phyloP scores from a whole-genome alignment of 2,329 filamentous ascomycete genomes.

The Endoconidiophora polonica region DNA sequence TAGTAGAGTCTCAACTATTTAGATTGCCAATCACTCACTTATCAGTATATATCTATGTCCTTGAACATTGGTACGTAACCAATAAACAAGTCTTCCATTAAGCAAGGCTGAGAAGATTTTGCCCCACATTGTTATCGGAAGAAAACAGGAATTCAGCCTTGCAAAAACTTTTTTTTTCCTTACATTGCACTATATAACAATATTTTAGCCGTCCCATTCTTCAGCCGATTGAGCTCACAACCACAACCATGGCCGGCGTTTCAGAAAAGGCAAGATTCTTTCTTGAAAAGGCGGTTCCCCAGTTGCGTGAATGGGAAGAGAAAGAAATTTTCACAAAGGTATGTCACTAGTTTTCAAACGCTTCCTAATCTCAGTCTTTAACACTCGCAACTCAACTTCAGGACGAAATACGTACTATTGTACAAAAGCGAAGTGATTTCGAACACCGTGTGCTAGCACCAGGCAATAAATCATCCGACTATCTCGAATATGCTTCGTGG shows the following conservation, averaged over 20 bases:
- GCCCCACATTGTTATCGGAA: slow-evolving; percentile 10
- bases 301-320: slow-evolving; percentile 79
- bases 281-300: slow-evolving; percentile 79
- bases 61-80: no score
- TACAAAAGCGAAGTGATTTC: slow-evolving; percentile 79
- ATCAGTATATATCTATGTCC: no score
- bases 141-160: no score
- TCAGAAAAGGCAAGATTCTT: slow-evolving; percentile 92
- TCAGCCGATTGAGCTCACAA: neutral
- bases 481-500: slow-evolving; percentile 65
- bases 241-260: slow-evolving; percentile 52
- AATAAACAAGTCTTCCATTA: neutral
- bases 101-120: slow-evolving; percentile 13
- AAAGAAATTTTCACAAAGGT: slow-evolving; percentile 82
- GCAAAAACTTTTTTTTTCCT: slow-evolving; percentile 9
- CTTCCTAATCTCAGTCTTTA: slow-evolving; percentile 3
- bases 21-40: no score
- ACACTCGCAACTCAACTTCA: slow-evolving; percentile 21
- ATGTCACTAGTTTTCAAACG: slow-evolving; percentile 15
- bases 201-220: slow-evolving; percentile 7
- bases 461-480: slow-evolving; percentile 60
- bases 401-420: slow-evolving; percentile 80
- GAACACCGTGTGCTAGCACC: slow-evolving; percentile 81
- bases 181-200: slow-evolving; percentile 8
- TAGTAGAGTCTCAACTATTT: no score